Percentiles rank a stretch among this genome's conserved stretches.
Evolutionary conservation across 192 early-diverging fungal species (phyloP).

Genomic region (Coemansia sp.): DNA sequence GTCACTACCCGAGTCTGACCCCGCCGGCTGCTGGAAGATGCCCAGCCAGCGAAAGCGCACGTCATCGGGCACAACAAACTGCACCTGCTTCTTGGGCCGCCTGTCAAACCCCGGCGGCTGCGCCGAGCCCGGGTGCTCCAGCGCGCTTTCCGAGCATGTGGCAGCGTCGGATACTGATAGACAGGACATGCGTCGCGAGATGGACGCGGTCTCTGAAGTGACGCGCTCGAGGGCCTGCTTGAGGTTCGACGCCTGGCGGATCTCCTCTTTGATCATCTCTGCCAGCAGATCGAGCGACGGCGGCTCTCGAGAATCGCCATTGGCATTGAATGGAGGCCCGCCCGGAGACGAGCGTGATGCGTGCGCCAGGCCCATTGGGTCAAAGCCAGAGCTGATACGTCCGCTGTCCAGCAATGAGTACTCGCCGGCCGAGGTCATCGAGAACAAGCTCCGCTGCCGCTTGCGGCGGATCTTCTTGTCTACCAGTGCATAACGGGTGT

Average conservation of each 20-base stretch:
- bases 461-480: slow-evolving; percentile 44
- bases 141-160: neutral
- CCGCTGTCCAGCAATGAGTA: slow-evolving; percentile 43
- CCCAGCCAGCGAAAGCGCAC: slow-evolving; percentile 49
- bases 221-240: slow-evolving; percentile 42
- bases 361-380: slow-evolving; percentile 15
- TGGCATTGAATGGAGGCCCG: neutral
- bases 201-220: slow-evolving; percentile 22
- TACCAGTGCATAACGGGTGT: slow-evolving; percentile 2
- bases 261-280: slow-evolving; percentile 50
- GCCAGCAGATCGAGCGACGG: slow-evolving; percentile 41
- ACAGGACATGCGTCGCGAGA: slow-evolving; percentile 22
- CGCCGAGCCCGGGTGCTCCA: neutral
- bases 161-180: slow-evolving; percentile 3
- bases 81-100: slow-evolving; percentile 22
- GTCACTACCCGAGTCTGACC: slow-evolving; percentile 3
- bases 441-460: slow-evolving; percentile 45
- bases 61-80: slow-evolving; percentile 44
- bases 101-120: neutral
- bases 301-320: slow-evolving; percentile 10
- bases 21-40: slow-evolving; percentile 41
- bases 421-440: slow-evolving; percentile 39
- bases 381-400: slow-evolving; percentile 10
- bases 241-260: slow-evolving; percentile 44
- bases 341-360: too few relatives aligned